These are phyloP conservation scores for Eucalyptus erythrocorys DNA, from an alignment of 345 rosid species.

Conservation along the genomic window DNA sequence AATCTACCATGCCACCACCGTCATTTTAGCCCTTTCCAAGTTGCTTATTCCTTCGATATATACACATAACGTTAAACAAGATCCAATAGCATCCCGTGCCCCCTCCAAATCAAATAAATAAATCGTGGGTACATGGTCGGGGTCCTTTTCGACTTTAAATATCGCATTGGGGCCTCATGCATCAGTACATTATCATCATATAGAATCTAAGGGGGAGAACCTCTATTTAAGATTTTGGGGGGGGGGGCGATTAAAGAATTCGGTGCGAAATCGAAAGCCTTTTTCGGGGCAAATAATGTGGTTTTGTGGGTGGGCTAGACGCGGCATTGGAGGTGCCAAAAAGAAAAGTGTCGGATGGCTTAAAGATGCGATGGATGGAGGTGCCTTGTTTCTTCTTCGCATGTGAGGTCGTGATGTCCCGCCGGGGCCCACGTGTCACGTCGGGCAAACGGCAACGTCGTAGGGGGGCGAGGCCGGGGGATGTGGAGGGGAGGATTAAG, in stretches of 20 bases:
- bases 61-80: not conserved
- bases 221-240: not conserved
- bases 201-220: not conserved
- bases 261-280: not conserved
- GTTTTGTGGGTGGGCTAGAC: not conserved
- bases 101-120: not conserved
- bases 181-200: not conserved
- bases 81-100: not conserved
- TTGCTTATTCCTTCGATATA: accelerated
- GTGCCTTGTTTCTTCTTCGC: not conserved
- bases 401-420: not conserved
- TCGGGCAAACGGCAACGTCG: not conserved
- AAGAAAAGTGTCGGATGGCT: not conserved
- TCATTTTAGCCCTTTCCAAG: not conserved
- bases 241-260: not conserved
- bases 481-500: not conserved
- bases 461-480: not conserved
- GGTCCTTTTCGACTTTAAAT: not conserved
- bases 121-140: accelerated
- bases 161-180: not conserved
- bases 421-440: not conserved
- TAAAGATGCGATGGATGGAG: not conserved
- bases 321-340: not conserved
- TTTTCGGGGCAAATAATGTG: not conserved
- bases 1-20: accelerated